Evolutionary conservation across 768 basidiomycete species (phyloP).

Genomic region (Dentipellis fragilis): DNA sequence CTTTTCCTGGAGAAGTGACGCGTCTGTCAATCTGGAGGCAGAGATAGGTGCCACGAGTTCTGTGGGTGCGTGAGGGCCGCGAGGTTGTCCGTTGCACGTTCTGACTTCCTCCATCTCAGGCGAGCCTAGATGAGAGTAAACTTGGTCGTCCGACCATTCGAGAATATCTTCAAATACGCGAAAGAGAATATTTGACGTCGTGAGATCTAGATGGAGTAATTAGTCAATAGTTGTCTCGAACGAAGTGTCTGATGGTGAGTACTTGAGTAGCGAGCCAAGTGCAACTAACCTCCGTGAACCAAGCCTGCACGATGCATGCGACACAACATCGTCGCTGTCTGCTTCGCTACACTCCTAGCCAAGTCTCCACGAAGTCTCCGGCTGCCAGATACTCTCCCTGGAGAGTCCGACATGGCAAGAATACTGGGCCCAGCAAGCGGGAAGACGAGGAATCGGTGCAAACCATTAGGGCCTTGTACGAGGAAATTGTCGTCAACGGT

Average conservation of each 20-base stretch:
- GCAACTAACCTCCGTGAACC: background rate
- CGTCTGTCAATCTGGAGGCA: constrained; percentile 11
- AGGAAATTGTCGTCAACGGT: constrained; percentile 34
- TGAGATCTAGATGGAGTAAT: background rate
- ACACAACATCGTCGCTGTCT: constrained; percentile 10
- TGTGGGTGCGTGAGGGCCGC: constrained; percentile 21
- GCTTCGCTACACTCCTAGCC: constrained; percentile 26
- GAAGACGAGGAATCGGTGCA: constrained; percentile 39
- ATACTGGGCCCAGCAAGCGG: constrained; percentile 34
- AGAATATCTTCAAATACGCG: constrained; percentile 8
- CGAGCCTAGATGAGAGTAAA: constrained; percentile 22
- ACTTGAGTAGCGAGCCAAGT: too few relatives aligned
- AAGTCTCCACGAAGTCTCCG: constrained; percentile 24
- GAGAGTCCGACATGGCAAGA: constrained; percentile 22
- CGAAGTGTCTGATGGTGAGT: background rate
- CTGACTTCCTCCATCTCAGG: constrained; percentile 23
- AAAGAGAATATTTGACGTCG: background rate
- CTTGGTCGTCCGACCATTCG: constrained; percentile 25
- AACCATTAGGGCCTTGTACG: constrained; percentile 38
- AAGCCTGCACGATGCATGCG: background rate
- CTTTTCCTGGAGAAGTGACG: constrained; percentile 23
- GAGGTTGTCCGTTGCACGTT: constrained; percentile 16
- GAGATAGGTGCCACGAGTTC: constrained; percentile 22
- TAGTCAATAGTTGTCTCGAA: background rate
- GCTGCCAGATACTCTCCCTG: constrained; percentile 21